Evolutionary conservation across 768 basidiomycete species (phyloP).

Genomic region (Boletus tomentosulus): DNA sequence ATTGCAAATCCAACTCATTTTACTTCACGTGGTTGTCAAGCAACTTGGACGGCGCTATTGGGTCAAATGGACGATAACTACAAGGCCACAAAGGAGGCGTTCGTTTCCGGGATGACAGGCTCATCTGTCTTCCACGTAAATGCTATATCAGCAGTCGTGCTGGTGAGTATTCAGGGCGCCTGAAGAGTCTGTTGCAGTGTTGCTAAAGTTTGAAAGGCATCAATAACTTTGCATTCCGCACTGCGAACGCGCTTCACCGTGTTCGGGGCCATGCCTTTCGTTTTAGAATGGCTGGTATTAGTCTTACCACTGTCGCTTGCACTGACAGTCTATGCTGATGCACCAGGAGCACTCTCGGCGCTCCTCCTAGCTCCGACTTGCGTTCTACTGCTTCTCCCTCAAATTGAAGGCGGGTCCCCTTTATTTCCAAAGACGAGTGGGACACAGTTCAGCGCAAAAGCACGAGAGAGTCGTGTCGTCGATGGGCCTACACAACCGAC

Average conservation of each 20-base stretch:
- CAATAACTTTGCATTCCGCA: constrained; percentile 66
- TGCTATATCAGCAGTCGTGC: constrained; percentile 54
- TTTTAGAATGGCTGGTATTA: constrained; percentile 59
- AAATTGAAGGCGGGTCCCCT: constrained; percentile 41
- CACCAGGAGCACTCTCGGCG: constrained; percentile 49
- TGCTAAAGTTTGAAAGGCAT: constrained; percentile 46
- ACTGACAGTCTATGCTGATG: constrained; percentile 69
- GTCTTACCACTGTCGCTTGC: constrained; percentile 76
- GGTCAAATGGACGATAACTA: constrained; percentile 38
- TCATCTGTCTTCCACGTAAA: constrained; percentile 68
- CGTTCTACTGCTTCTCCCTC: constrained; percentile 43
- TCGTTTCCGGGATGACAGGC: constrained; percentile 72
- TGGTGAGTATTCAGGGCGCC: constrained; percentile 43
- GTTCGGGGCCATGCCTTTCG: constrained; percentile 35
- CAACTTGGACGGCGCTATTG: no score
- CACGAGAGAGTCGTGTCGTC: not conserved
- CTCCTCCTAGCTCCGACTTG: constrained; percentile 44
- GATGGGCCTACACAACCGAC: not conserved
- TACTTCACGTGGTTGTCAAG: no score
- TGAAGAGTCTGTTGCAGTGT: not conserved
- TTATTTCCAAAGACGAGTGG: constrained; percentile 43
- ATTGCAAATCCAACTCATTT: no score
- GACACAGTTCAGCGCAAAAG: not conserved
- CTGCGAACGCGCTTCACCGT: constrained; percentile 46
- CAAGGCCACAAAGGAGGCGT: constrained; percentile 77